Conservation (phyloP, 805 yeast species). For the Cyberlindnera bimundalis region DNA sequence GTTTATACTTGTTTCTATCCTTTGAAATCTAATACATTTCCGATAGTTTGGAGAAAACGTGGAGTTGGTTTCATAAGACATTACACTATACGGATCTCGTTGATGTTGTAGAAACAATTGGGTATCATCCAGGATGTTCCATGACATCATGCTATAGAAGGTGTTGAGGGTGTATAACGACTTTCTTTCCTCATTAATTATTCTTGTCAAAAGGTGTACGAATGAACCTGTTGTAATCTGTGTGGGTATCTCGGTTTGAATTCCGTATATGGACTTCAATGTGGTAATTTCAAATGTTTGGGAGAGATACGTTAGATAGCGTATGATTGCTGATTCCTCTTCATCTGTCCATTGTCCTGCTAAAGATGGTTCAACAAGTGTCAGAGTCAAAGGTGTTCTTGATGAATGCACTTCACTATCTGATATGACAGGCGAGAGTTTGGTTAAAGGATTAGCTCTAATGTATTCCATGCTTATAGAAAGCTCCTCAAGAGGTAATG, state of each 20-base stretch:
- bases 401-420: background rate
- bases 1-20: background rate
- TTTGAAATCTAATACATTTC: slow-evolving; percentile 7
- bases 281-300: slow-evolving; percentile 1
- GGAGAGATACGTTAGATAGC: slow-evolving; percentile 3
- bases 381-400: slow-evolving; percentile 3
- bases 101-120: slow-evolving; percentile 3
- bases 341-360: slow-evolving; percentile 14
- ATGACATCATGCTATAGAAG: slow-evolving; percentile 20
- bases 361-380: slow-evolving; percentile 18
- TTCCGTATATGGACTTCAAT: slow-evolving; percentile 20
- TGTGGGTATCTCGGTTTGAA: slow-evolving; percentile 20
- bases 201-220: background rate
- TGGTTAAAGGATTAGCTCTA: slow-evolving; percentile 1
- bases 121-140: slow-evolving; percentile 22
- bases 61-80: slow-evolving; percentile 16
- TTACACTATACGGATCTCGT: slow-evolving; percentile 9
- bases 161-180: background rate
- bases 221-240: slow-evolving; percentile 9
- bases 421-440: background rate
- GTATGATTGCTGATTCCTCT: slow-evolving; percentile 2
- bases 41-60: slow-evolving; percentile 18
- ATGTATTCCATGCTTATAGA: slow-evolving; percentile 9
- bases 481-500: background rate
- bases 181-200: background rate